These are phyloP conservation scores for Aspergillus sp. DNA, from an alignment of 2,329 filamentous ascomycete genomes.

Conservation along the genomic window DNA sequence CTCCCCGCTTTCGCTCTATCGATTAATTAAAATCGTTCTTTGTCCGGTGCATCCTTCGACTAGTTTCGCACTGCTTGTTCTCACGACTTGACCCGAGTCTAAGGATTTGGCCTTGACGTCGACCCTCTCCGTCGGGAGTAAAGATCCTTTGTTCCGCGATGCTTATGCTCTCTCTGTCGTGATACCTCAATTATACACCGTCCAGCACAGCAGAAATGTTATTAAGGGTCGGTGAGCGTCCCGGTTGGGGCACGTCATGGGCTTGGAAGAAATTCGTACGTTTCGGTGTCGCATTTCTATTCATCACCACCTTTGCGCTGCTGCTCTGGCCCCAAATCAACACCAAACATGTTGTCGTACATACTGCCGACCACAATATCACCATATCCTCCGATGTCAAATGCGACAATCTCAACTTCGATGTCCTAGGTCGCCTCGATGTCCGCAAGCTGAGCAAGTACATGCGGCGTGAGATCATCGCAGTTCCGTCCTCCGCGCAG, in stretches of 20 bases:
- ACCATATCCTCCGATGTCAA: conserved; percentile 22
- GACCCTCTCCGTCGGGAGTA: too few relatives aligned
- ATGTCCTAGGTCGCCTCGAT: conserved; percentile 17
- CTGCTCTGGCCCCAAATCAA: conserved; percentile 23
- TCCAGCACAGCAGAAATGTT: conserved; percentile 9
- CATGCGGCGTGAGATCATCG: conserved; percentile 25
- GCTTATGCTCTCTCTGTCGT: too few relatives aligned
- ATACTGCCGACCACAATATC: conserved; percentile 21
- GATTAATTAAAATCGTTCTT: too few relatives aligned
- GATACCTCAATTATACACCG: too few relatives aligned
- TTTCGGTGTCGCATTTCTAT: conserved; percentile 19
- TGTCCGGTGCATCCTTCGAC: too few relatives aligned
- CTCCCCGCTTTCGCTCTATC: too few relatives aligned
- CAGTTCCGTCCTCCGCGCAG: conserved; percentile 16
- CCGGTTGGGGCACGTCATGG: conserved; percentile 21
- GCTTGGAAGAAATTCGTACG: conserved; percentile 28
- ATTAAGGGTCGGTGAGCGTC: conserved; percentile 18
- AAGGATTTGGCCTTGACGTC: too few relatives aligned
- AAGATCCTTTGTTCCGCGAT: too few relatives aligned
- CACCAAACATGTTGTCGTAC: conserved; percentile 3
- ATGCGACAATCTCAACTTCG: conserved; percentile 21
- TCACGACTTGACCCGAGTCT: too few relatives aligned
- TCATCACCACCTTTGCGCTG: conserved; percentile 19
- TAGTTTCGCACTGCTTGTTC: too few relatives aligned
- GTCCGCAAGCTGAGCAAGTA: conserved; percentile 24